phyloP scores from a whole-genome alignment of 2,329 filamentous ascomycete genomes.

The Didymella glomerata region DNA sequence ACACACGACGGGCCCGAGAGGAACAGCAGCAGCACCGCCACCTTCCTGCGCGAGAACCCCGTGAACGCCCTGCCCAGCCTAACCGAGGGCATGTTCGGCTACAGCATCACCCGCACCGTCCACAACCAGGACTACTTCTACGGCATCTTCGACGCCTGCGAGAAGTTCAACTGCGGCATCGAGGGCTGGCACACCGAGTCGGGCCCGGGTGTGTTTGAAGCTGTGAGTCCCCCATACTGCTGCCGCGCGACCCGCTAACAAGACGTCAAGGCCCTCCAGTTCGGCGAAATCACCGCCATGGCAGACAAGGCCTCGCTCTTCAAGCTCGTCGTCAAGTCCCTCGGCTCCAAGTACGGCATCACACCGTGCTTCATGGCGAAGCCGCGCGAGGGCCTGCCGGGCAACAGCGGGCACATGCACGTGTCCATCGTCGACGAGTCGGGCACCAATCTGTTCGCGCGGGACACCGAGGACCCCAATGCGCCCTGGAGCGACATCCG shows the following conservation, averaged over 20 bases:
- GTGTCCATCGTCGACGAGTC: conserved; percentile 81
- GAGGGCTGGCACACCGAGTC: conserved; percentile 97
- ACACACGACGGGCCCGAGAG: conserved; percentile 60
- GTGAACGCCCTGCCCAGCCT: conserved; percentile 77
- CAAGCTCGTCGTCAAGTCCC: conserved; percentile 93
- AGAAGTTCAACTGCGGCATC: conserved; percentile 79
- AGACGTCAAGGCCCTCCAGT: conserved; percentile 73
- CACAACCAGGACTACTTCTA: conserved; percentile 96
- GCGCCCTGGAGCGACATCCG: conserved; percentile 68
- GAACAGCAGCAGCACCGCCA: conserved; percentile 73
- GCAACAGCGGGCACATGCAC: conserved; percentile 96
- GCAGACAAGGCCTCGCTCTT: conserved; percentile 91
- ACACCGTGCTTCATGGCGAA: conserved; percentile 99
- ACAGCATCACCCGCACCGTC: conserved; percentile 84
- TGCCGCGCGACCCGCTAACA: not conserved
- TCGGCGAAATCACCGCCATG: conserved; percentile 86
- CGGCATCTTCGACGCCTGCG: conserved; percentile 81
- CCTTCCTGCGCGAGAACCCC: conserved; percentile 77
- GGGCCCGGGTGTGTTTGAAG: conserved; percentile 93
- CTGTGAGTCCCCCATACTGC: conserved; percentile 56
- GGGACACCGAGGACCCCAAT: conserved; percentile 74
- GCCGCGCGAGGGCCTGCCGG: conserved; percentile 86
- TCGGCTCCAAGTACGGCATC: conserved; percentile 86
- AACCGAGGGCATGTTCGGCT: conserved; percentile 96
- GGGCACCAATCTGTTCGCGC: conserved; percentile 85